phyloP scores from a whole-genome alignment of 345 rosid species.

The Eucalyptus sp. region DNA sequence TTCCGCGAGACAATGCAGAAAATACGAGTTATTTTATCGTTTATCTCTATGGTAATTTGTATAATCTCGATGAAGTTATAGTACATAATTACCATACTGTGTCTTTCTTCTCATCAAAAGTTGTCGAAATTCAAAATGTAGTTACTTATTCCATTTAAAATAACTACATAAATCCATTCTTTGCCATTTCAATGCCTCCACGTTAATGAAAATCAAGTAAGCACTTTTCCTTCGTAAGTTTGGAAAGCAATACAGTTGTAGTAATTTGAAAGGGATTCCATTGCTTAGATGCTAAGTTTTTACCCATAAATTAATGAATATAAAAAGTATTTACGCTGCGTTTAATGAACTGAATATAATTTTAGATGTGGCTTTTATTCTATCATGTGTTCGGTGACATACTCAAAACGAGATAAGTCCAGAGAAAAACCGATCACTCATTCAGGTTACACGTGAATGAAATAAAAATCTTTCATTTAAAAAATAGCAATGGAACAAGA shows the following conservation, averaged over 20 bases:
- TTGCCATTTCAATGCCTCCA: background rate
- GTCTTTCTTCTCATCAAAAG: background rate
- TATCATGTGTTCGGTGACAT: background rate
- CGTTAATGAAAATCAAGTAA: background rate
- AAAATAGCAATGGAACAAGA: rapidly evolving
- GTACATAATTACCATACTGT: background rate
- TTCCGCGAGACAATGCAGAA: too few relatives aligned
- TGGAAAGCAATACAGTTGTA: background rate
- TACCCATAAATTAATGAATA: background rate
- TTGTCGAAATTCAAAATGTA: background rate
- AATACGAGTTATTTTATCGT: too few relatives aligned
- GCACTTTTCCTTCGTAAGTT: background rate
- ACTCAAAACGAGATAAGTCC: background rate
- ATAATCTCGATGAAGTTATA: rapidly evolving
- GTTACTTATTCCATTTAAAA: background rate
- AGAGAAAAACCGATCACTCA: background rate
- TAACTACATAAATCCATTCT: background rate
- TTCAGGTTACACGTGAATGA: rapidly evolving
- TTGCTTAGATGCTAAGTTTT: background rate
- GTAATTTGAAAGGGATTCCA: background rate
- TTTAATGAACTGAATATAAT: too few relatives aligned
- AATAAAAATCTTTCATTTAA: background rate
- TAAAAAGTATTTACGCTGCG: rapidly evolving
- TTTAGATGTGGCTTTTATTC: background rate
- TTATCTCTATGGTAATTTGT: background rate